These are phyloP conservation scores for Lepidium aucheri DNA, from an alignment of 345 rosid genomes.

Conservation along the genomic window DNA sequence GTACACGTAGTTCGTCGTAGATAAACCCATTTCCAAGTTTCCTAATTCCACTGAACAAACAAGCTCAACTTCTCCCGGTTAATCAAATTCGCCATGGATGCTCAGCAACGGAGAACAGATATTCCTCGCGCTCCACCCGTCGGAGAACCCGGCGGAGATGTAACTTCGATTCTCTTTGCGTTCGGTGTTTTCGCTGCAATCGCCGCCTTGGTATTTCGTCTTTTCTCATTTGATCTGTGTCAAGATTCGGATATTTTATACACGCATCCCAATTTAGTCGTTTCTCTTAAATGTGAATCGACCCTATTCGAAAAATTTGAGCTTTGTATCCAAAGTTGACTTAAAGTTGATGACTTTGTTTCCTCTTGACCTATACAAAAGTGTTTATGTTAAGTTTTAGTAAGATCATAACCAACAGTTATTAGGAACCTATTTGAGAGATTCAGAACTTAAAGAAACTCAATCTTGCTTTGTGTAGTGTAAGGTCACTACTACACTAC, in stretches of 20 bases:
- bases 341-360: not conserved
- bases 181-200: constrained; percentile 37
- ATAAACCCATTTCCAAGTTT: constrained; percentile 10
- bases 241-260: not conserved
- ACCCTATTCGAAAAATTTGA: not conserved
- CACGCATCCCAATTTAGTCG: not conserved
- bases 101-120: constrained; percentile 30
- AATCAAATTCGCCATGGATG: constrained; percentile 40
- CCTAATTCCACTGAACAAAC: not conserved
- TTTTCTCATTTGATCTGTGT: not conserved
- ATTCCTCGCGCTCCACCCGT: constrained; percentile 17
- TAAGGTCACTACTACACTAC: not conserved
- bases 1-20: not conserved
- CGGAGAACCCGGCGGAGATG: constrained; percentile 25
- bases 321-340: constrained; percentile 10
- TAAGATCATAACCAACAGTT: not conserved
- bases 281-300: not conserved
- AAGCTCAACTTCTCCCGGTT: not conserved
- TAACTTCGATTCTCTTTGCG: constrained; percentile 21
- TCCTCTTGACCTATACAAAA: not conserved
- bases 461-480: not conserved
- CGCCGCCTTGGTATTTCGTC: constrained; percentile 32
- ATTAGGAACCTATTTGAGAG: not conserved
- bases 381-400: not conserved
- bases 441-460: not conserved